A percentile compares a stretch with the other conserved stretches of the same genome.
phyloP scores from a whole-genome alignment of 306 rosid species.

The Lupinus albus region DNA sequence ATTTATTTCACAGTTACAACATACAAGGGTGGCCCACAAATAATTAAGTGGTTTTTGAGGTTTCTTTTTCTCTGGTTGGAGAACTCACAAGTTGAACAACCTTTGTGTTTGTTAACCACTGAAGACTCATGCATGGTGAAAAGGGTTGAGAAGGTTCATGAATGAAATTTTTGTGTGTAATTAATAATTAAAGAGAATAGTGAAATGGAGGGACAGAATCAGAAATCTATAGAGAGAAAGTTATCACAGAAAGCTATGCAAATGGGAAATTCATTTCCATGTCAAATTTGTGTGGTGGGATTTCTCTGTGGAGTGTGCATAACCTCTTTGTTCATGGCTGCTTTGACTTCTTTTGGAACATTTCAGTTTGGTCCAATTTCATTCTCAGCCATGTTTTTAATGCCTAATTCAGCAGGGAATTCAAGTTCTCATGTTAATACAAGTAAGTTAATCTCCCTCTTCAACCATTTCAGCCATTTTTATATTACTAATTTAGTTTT shows the following conservation, averaged over 20 bases:
- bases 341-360: conserved; percentile 72
- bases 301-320: conserved; percentile 85
- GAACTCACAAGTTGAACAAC: conserved; percentile 34
- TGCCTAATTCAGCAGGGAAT: conserved; percentile 45
- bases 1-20: conserved; percentile 47
- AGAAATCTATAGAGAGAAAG: conserved; percentile 71
- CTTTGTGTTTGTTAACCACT: conserved; percentile 21
- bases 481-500: not conserved
- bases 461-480: not conserved
- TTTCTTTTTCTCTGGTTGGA: conserved; percentile 35
- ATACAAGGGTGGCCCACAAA: conserved; percentile 37
- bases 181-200: not conserved
- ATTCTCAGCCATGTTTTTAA: conserved; percentile 55
- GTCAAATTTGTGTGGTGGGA: conserved; percentile 90
- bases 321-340: conserved; percentile 70
- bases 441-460: conserved; percentile 54
- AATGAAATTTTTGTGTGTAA: not conserved
- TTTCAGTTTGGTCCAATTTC: conserved; percentile 60
- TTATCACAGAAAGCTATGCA: conserved; percentile 85
- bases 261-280: conserved; percentile 78
- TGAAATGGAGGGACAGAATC: conserved; percentile 58
- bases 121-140: conserved; percentile 41
- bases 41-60: conserved; percentile 37
- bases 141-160: conserved; percentile 24
- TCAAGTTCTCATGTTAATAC: conserved; percentile 50